Evolutionary conservation across 179 eudicot species (phyloP), one percentile per base, ranked within the genome.

Genomic region (Heliamphora pulchella): DNA sequence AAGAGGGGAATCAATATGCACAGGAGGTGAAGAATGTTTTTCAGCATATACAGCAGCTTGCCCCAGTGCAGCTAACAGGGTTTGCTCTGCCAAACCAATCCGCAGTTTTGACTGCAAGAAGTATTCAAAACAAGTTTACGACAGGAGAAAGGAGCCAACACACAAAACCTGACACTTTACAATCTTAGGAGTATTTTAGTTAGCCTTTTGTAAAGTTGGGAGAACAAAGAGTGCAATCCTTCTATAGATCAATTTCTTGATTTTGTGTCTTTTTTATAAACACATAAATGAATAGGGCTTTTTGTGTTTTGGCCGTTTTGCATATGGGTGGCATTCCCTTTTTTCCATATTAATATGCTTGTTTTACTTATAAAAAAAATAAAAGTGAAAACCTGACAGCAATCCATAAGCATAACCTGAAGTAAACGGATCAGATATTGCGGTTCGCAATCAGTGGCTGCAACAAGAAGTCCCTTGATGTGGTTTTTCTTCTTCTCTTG

Each of bases 401-500:
- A 10, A 46, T 69, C 67, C 64, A 70, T 67, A 70, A 74, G 46
- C 17, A 66, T 72, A 77, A 92, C 98, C 97, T 92, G 96, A 84
- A 94, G 96, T 72, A 96, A 81, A 78, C 98, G 97, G 79, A 96
- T 94, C 87, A 96, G 84, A 86, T 91, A 96, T 75, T 87, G 88
- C 74, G 99, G 98, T 89, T 96, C 99, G 82, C 97, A 96, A 79
- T 94, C 96, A 83, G 88, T 92, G 76, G 98, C 96, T 51, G 99
- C 98, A 74, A 94, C 98, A 78, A 96, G 86, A 59, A 94, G 96
- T 58, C 84, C 83, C 87, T 92, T 92, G 78, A 96, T 96, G 82
- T 87, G 91, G 71, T 88, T 91, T 86, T 90, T 94, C 85, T 94
- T 94, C 87, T 89, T 92, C 80, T 94, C 98, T 81, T 92, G 97